Base-by-base conservation (phyloP, 257 asterid species). In the Fraxinus excelsior region DNA sequence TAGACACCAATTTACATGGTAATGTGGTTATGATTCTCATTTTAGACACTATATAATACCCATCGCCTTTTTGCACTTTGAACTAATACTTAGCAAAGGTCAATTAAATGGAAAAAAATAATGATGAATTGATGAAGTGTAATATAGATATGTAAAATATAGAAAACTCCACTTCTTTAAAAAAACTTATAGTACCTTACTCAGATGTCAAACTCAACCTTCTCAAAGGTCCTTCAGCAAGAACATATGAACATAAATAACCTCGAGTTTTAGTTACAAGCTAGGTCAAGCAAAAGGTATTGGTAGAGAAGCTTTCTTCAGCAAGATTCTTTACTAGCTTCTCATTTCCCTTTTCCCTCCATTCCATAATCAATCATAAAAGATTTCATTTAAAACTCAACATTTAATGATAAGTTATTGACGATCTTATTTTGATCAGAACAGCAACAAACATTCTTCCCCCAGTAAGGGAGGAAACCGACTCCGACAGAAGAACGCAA, bases 401-500 rank as follows among this genome's bases (percentile, higher is more conserved):
- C n/a, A n/a, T n/a, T n/a, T n/a, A n/a, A n/a, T n/a, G n/a, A n/a
- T n/a, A n/a, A n/a, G n/a, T n/a, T n/a, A n/a, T n/a, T n/a, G n/a
- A n/a, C n/a, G n/a, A n/a, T n/a, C n/a, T n/a, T n/a, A 51, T 16
- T 5, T 19, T 19, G 25, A 25, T 51, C 21, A 9, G 62, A 56
- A 5, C 12, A 56, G 28, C 4, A 56, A 56, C 3, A 53, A 26
- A 53, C 65, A 56, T n/a, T 56, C 25, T 56, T n/a, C 65, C 28
- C 10, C 7, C 25, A 51, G n/a, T 51, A 14, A 0, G 7, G 8
- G 62, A n/a, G 28, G 64, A 53, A 19, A 19, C 64, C 3, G 49
- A 70, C 73, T 21, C 71, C 77, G 10, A 34, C 76, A 68, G 18
- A 68, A 74, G 67, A 71, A 71, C 19, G 23, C 16, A 25, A 78